phyloP scores from a whole-genome alignment of 2,329 filamentous ascomycete species.

The Fusarium verrucosum region DNA sequence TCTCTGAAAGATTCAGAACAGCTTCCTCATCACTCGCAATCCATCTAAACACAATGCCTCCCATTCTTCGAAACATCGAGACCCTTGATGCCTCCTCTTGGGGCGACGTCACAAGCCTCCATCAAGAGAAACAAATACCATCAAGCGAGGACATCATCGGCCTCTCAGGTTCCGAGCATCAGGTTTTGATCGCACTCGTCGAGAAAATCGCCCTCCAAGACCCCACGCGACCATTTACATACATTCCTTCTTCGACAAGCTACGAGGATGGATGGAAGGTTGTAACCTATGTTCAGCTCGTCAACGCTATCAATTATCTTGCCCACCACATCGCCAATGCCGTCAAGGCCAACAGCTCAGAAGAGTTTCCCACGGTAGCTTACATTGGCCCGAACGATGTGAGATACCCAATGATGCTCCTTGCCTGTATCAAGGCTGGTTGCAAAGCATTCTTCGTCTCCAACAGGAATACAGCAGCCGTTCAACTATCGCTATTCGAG shows the following conservation, averaged over 20 bases:
- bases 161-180: background rate
- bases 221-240: background rate
- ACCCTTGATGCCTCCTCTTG: background rate
- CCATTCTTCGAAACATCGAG: too few relatives aligned
- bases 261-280: background rate
- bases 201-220: background rate
- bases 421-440: background rate
- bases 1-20: too few relatives aligned
- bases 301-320: background rate
- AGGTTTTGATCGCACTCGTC: background rate
- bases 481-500: slow-evolving; percentile 7
- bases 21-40: too few relatives aligned
- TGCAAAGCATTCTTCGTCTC: slow-evolving; percentile 10
- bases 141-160: background rate
- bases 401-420: background rate
- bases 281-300: background rate
- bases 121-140: background rate
- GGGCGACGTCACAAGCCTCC: background rate
- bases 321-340: background rate
- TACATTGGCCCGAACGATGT: background rate
- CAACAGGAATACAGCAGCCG: background rate
- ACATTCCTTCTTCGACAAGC: background rate
- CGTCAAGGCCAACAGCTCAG: background rate
- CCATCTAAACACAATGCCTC: too few relatives aligned
- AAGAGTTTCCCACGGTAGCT: background rate